Percentiles rank a stretch among this genome's conserved stretches.
Evolutionary conservation across 2,329 filamentous ascomycete species (phyloP).

Genomic region (Pseudocercospora cruenta): DNA sequence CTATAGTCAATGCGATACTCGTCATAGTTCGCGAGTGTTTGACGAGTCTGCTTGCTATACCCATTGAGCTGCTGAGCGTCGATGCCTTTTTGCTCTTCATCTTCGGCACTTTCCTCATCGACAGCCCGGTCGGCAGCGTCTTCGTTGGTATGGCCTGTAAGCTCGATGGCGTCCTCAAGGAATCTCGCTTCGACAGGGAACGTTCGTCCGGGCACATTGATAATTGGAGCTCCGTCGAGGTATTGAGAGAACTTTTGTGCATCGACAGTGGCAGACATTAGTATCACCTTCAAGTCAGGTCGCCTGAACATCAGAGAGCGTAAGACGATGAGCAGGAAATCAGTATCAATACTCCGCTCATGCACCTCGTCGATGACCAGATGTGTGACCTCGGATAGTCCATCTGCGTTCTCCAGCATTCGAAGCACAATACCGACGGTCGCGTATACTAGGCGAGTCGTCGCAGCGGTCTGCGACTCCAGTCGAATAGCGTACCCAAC

Average conservation of each 20-base stretch:
- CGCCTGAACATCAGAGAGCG: conserved; percentile 77
- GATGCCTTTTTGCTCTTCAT: conserved; percentile 46
- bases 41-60: conserved; percentile 77
- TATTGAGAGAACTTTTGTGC: conserved; percentile 89
- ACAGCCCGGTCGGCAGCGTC: conserved; percentile 59
- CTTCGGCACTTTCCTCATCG: conserved; percentile 48
- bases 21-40: conserved; percentile 75
- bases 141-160: conserved; percentile 73
- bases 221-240: conserved; percentile 78
- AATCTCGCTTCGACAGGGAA: conserved; percentile 89
- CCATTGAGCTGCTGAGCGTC: conserved; percentile 67
- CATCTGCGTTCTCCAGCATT: conserved; percentile 89
- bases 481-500: conserved; percentile 94
- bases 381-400: conserved; percentile 87
- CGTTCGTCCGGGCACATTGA: conserved; percentile 89
- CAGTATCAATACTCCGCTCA: conserved; percentile 93
- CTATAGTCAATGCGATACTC: conserved; percentile 92
- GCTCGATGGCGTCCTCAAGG: conserved; percentile 88
- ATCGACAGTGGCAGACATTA: conserved; percentile 98
- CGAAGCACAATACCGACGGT: conserved; percentile 92
- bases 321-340: conserved; percentile 91
- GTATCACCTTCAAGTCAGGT: conserved; percentile 83
- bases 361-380: conserved; percentile 97
- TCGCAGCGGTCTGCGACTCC: conserved; percentile 80
- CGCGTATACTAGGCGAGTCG: conserved; percentile 86